phyloP scores from a whole-genome alignment of 768 basidiomycete genomes.

The Tulasnella sp. region DNA sequence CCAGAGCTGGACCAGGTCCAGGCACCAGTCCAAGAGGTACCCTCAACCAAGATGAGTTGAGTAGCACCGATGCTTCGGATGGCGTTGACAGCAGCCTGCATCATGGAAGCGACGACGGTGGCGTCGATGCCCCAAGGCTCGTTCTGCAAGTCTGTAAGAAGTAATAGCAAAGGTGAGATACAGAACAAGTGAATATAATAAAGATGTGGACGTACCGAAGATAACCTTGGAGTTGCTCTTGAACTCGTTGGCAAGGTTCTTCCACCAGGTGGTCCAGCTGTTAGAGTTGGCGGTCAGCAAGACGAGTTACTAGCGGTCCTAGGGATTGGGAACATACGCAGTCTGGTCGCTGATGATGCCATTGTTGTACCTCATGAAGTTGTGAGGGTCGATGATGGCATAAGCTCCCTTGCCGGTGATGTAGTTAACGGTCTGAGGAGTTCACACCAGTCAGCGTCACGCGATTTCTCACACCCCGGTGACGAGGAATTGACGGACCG shows the following conservation, averaged over 20 bases:
- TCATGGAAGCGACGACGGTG: constrained; percentile 48
- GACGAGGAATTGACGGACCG: constrained; percentile 23
- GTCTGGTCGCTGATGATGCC: constrained; percentile 48
- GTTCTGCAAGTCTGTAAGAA: constrained; percentile 49
- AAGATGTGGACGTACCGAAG: background rate
- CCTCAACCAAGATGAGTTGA: constrained; percentile 44
- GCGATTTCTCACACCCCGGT: background rate
- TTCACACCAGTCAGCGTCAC: constrained; percentile 46
- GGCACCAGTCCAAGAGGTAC: constrained; percentile 53
- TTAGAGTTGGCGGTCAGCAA: background rate
- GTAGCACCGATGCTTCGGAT: constrained; percentile 61
- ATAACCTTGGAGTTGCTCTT: constrained; percentile 34
- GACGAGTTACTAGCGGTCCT: background rate
- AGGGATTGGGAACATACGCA: constrained; percentile 30
- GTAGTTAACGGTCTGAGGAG: constrained; percentile 47
- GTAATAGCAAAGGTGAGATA: background rate
- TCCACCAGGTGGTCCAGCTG: constrained; percentile 43
- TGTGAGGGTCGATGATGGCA: constrained; percentile 56
- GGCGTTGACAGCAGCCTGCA: constrained; percentile 63
- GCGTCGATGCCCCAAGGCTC: constrained; percentile 61
- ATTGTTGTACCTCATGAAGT: constrained; percentile 58
- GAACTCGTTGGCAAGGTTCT: constrained; percentile 52
- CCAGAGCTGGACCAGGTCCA: constrained; percentile 60
- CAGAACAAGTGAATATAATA: background rate
- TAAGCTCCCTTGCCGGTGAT: constrained; percentile 58